Evolutionary conservation across 768 basidiomycete species (phyloP), one percentile per base, ranked within the genome.

Genomic region (Daedaleopsis nitida): DNA sequence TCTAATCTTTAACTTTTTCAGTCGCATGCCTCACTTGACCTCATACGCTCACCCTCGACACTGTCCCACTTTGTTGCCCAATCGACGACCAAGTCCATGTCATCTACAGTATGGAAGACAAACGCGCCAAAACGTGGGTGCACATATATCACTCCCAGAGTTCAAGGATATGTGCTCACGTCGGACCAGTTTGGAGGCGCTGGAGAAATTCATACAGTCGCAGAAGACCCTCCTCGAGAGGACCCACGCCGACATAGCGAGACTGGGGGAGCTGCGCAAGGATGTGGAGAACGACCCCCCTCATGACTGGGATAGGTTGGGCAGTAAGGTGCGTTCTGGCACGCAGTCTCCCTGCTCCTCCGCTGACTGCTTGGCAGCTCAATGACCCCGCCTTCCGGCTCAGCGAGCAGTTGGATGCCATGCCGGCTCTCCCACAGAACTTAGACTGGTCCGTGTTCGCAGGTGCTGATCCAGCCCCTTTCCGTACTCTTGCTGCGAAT

Each of bases 391-490:
- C 72, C 37, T 74, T 77, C 64, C 68, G 65, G 52, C 62, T 88
- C 48, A 82, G 81, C 61, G 77, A 80, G 38, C 74, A 81, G 52
- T 69, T 73, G 0, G 81, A 82, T 56, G 78, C 79, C 37, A 74
- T 76, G 23, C 75, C 83, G 2, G 66, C 69, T 1, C 68, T 83
- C 6, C 83, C 84, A 4, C 70, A 79, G 58, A 77, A 78, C 35
- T 76, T 91, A 49, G 77, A 91, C 64, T 92, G 90, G 91, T 71
- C 79, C 12, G 67, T 81, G 1, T 91, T 86, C 68, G 76, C 79
- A 11, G 76, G 77, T 7, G 76, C 77, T 89, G 89, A 91, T 64
- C 78, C 86, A 1, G 72, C 76, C 5, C 79, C 83, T 10, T 75
- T 91, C 14, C 79, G 78, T 23, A 70, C 75, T 11, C 77, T 89